Conservation (phyloP, 2,329 filamentous ascomycete species). For the Trichothecium roseum region DNA sequence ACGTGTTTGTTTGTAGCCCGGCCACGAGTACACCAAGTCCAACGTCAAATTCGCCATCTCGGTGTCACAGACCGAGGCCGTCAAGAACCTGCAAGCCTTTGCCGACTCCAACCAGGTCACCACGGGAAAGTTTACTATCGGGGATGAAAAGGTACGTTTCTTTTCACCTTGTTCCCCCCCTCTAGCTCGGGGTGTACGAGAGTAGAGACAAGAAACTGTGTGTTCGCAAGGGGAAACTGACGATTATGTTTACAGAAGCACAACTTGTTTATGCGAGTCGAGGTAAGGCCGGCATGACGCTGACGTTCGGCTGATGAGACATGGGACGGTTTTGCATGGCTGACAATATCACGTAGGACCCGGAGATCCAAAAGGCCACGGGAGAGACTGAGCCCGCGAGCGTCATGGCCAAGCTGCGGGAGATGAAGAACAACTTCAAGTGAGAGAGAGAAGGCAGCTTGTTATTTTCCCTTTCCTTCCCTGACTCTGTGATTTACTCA, state of each 20-base stretch:
- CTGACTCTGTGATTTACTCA: too few relatives aligned
- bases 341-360: constrained; percentile 44
- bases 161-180: neutral
- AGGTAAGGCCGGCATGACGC: constrained; percentile 38
- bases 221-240: too few relatives aligned
- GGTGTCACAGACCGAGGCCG: constrained; percentile 62
- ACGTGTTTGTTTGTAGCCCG: constrained; percentile 53
- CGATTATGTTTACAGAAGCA: constrained; percentile 64
- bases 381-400: constrained; percentile 70
- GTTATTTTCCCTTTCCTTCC: too few relatives aligned
- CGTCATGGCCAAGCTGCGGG: constrained; percentile 76
- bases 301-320: too few relatives aligned
- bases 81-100: constrained; percentile 69
- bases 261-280: constrained; percentile 91
- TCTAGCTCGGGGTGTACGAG: neutral
- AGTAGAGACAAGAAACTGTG: neutral
- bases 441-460: constrained; percentile 29
- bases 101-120: constrained; percentile 75
- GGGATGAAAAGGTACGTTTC: constrained; percentile 73
- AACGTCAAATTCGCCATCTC: constrained; percentile 83
- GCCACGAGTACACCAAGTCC: constrained; percentile 95
- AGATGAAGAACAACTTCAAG: constrained; percentile 79
- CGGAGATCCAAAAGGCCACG: constrained; percentile 72
- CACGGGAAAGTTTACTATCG: constrained; percentile 93
- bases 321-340: neutral